Conservation (phyloP, 2,329 filamentous ascomycete species). For the Fusarium sp. region DNA sequence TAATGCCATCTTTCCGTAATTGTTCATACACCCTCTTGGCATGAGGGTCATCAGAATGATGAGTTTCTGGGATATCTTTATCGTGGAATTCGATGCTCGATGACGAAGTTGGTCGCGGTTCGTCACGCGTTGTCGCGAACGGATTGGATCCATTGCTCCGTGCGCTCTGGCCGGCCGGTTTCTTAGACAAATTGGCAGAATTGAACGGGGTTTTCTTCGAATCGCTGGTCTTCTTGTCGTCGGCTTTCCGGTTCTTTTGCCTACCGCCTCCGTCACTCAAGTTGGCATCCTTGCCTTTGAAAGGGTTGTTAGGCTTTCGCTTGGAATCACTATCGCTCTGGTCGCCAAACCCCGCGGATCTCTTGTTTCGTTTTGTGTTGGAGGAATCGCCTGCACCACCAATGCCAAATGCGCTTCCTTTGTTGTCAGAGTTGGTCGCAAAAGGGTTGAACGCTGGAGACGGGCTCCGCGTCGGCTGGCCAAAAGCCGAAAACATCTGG, state of each 20-base stretch:
- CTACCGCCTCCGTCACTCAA: slow-evolving; percentile 47
- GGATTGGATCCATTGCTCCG: slow-evolving; percentile 38
- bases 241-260: slow-evolving; percentile 40
- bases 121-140: slow-evolving; percentile 39
- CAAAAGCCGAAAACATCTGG: slow-evolving; percentile 57
- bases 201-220: slow-evolving; percentile 37
- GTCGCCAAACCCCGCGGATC: slow-evolving; percentile 43
- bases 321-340: slow-evolving; percentile 49
- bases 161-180: slow-evolving; percentile 29
- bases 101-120: slow-evolving; percentile 46
- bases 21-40: slow-evolving; percentile 66
- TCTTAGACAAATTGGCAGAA: slow-evolving; percentile 26
- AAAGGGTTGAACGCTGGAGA: slow-evolving; percentile 55
- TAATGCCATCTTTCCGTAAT: slow-evolving; percentile 67
- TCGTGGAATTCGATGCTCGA: slow-evolving; percentile 43
- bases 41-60: slow-evolving; percentile 55
- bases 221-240: slow-evolving; percentile 47
- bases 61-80: slow-evolving; percentile 35
- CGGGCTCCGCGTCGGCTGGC: slow-evolving; percentile 53
- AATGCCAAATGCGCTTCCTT: slow-evolving; percentile 51
- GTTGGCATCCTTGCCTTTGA: slow-evolving; percentile 47
- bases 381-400: slow-evolving; percentile 50
- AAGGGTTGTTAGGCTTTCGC: slow-evolving; percentile 47
- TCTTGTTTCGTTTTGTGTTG: slow-evolving; percentile 47
- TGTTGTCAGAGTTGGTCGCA: slow-evolving; percentile 46